phyloP scores from a whole-genome alignment of 2,329 filamentous ascomycete genomes.

The Talaromyces sp. region DNA sequence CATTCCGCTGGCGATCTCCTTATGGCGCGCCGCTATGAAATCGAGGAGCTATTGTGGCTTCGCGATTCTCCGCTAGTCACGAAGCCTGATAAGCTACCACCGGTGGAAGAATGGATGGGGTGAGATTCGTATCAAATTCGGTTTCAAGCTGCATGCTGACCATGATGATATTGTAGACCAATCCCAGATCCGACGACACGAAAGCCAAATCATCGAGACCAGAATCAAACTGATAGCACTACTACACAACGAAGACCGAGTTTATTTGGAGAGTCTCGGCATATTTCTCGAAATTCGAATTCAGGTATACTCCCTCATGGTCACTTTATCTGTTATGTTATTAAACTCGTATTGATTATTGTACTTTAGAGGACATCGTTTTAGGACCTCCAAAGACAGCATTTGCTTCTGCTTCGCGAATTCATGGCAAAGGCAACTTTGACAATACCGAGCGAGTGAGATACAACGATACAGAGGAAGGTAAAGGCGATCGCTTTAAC shows the following conservation, averaged over 20 bases:
- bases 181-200: slow-evolving; percentile 39
- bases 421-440: slow-evolving; percentile 41
- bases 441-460: slow-evolving; percentile 43
- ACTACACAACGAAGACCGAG: slow-evolving; percentile 33
- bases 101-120: slow-evolving; percentile 96
- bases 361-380: slow-evolving; percentile 64
- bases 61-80: slow-evolving; percentile 75
- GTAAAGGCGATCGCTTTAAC: slow-evolving; percentile 58
- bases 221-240: slow-evolving; percentile 30
- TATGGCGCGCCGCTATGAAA: slow-evolving; percentile 61
- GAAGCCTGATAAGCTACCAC: slow-evolving; percentile 73
- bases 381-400: slow-evolving; percentile 78
- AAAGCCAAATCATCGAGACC: slow-evolving; percentile 34
- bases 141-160: neutral
- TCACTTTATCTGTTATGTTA: neutral
- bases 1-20: slow-evolving; percentile 18
- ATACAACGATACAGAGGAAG: slow-evolving; percentile 51
- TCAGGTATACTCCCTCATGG: slow-evolving; percentile 33
- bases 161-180: slow-evolving; percentile 28
- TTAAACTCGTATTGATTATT: neutral
- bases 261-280: slow-evolving; percentile 38
- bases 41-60: slow-evolving; percentile 69
- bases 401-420: slow-evolving; percentile 70
- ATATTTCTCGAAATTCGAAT: slow-evolving; percentile 45
- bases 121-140: slow-evolving; percentile 43